Evolutionary conservation across 495 filamentous ascomycete genomes (phyloP).

Genomic region (Aspergillus bridgeri): DNA sequence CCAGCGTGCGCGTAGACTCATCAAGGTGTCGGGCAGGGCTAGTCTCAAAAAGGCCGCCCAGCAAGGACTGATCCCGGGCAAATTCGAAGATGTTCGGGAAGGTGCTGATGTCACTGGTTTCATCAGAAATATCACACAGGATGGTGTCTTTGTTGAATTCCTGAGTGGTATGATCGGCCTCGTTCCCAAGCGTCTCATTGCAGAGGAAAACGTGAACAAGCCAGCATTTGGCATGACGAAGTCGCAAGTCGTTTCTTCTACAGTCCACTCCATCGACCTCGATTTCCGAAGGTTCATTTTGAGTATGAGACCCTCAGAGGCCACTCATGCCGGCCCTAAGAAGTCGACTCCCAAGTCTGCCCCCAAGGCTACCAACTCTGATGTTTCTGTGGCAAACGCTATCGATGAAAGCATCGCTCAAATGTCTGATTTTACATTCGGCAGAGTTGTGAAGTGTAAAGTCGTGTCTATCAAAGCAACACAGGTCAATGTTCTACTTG

Average conservation of each 20-base stretch:
- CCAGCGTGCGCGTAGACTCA: slow-evolving; percentile 64
- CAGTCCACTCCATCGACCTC: slow-evolving; percentile 65
- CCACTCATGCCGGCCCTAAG: slow-evolving; percentile 30
- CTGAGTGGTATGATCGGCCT: slow-evolving; percentile 71
- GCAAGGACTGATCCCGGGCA: slow-evolving; percentile 58
- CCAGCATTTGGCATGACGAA: slow-evolving; percentile 72
- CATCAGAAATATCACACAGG: slow-evolving; percentile 74
- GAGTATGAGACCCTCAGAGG: slow-evolving; percentile 50
- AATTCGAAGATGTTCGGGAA: slow-evolving; percentile 66
- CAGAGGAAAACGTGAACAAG: slow-evolving; percentile 59
- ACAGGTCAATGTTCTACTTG: slow-evolving; percentile 85
- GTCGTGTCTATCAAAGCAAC: slow-evolving; percentile 80
- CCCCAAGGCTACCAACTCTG: slow-evolving; percentile 25
- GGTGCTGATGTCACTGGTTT: slow-evolving; percentile 73
- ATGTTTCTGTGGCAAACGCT: slow-evolving; percentile 55
- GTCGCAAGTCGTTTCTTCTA: slow-evolving; percentile 66
- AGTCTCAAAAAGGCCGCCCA: slow-evolving; percentile 73
- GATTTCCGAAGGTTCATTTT: slow-evolving; percentile 57
- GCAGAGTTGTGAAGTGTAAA: slow-evolving; percentile 72
- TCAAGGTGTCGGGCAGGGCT: slow-evolving; percentile 75
- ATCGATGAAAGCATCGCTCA: slow-evolving; percentile 63
- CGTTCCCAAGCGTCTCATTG: slow-evolving; percentile 70
- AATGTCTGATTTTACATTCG: slow-evolving; percentile 67
- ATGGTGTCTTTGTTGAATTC: slow-evolving; percentile 79
- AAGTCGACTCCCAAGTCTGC: slow-evolving; percentile 16